Evolutionary conservation across 1,284 basidiomycete genomes (phyloP), one percentile per base, ranked within the genome.

Genomic region (Boletus hoseneyae): DNA sequence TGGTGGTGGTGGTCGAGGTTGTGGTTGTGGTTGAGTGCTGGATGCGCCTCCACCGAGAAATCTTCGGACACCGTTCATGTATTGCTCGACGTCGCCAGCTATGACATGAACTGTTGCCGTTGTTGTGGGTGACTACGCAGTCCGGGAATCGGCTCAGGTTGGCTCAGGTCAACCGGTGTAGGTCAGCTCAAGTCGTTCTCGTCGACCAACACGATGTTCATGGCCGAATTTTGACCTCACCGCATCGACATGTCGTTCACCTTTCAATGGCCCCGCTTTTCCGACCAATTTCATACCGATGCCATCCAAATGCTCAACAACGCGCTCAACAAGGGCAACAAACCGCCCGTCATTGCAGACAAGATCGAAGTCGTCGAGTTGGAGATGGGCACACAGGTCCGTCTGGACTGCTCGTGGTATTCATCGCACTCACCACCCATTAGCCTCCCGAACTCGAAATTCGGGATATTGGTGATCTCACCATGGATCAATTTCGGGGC

Each of bases 191-290:
- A 52, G 57, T 50, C 44, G 35, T 60, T 33, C 45, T 45, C 50
- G 45, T 40, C 49, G 52, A 51, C 48, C 52, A 40, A 41, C 56
- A 57, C 50, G 45, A 67, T 65, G 64, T 42, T 18, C 62, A 53
- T 34, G 27, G 15, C 27, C 45, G 23, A 45, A 11, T 30, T 38
- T 35, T 60, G 50, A 62, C 23, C 19, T 39, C 52, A 38, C 23
- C 32, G 21, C 21, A 6, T 27, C 44, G 54, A 50, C 61, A 98
- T 98, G 95, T 96, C 93, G 60, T 99, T 99, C 75, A 87, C 89
- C 55, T 99, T 99, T 76, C 81, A 92, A 71, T 99, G 97, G 97
- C 92, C 93, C 42, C 83, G 89, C 58, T 99, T 99, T 75, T 96
- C 93, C 51, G 88, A 93, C 71, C 86, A 90, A 66, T 97, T 97